Evolutionary conservation across 2,329 filamentous ascomycete species (phyloP), one percentile per base, ranked within the genome.

Genomic region (Orbilia javanica): DNA sequence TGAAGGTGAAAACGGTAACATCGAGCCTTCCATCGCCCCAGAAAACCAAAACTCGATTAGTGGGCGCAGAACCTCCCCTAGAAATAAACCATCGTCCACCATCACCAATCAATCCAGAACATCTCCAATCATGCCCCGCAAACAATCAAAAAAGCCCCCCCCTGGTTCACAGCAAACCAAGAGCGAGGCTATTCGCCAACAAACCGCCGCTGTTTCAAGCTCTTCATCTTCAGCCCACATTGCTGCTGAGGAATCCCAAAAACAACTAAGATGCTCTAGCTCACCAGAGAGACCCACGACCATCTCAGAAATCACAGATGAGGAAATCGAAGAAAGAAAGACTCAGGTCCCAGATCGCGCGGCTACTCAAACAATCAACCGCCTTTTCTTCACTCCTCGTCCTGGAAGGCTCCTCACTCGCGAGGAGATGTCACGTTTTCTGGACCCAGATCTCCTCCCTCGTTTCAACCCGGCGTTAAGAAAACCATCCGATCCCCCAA

Each of bases 371-470:
- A 15, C 55, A 4, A 15, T 67, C 11, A 48, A 71, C 31, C 42
- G 74, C 18, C 52, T 72, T 11, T 53, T 62, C 44, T 78, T 78
- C 36, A 50, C 62, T 27, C 66, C 60, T 18, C 52, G 36, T 18
- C 62, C 39, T 42, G 62, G n/a, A 18, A 63, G 10, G 3, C 31
- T 78, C 8, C 60, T 78, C 25, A 62, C 74, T 15, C 31, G 62
- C 39, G 74, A 78, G 36, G 48, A 78, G 29, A 78, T 78, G 44
- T 71, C 74, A 13, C 66, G 74, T 4, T 78, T 78, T 29, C 52
- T 78, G 1, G 36, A 78, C 53, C 74, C 74, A 25, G 62, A 53
- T 36, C 31, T 52, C 8, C 67, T 78, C 13, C 52, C 42, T 34
- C 66, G 74, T 3, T 78, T 78, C 74, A 78, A 78, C 36, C 74